Evolutionary conservation across 2,329 filamentous ascomycete species (phyloP), one percentile per base, ranked within the genome.

Genomic region (Beauveria australis): DNA sequence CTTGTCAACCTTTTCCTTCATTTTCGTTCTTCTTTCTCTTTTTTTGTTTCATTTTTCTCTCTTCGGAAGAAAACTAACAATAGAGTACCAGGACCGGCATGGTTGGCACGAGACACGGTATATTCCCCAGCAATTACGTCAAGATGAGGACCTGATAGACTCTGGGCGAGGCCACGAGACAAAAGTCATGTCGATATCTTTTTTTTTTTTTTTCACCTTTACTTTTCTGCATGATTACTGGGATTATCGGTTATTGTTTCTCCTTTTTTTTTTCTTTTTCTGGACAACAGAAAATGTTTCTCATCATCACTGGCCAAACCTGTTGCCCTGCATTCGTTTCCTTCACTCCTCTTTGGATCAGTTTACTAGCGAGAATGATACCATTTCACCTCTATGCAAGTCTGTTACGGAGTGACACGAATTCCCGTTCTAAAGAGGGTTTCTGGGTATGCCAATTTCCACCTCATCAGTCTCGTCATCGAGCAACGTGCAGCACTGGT

Each of bases 111-210:
- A 83, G 86, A 67, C 89, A 92, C 60, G 94, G 94, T 43, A 96
- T 97, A 66, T 99, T 99, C 75, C 94, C 94, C 0, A 94, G 90
- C 73, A 88, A 88, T 71, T 88, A 88, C 64, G 85, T 88, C 65
- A 85, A 87, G 71, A 85, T 88, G 83, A 49, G 58, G 51, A 22
- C 19, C 16, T 60, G 51, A 37, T 7, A 14, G 2, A 33, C 10
- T 8, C n/a, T 3, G n/a, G 16, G 8, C 9, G 9, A 47, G 44
- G 12, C 2, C 8, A 16, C 12, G 12, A 30, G 30, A 58, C 19
- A 10, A 47, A 49, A 2, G 44, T 47, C 28, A 48, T 40, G 53
- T 44, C 24, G 37, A 43, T 18, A 26, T n/a, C 33, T 14, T 19
- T 19, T 22, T 26, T 55, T 26, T 55, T 12, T 4, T 12, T 9